Evolutionary conservation across 257 asterid species (phyloP).

Genomic region (Ilex aquifolium): DNA sequence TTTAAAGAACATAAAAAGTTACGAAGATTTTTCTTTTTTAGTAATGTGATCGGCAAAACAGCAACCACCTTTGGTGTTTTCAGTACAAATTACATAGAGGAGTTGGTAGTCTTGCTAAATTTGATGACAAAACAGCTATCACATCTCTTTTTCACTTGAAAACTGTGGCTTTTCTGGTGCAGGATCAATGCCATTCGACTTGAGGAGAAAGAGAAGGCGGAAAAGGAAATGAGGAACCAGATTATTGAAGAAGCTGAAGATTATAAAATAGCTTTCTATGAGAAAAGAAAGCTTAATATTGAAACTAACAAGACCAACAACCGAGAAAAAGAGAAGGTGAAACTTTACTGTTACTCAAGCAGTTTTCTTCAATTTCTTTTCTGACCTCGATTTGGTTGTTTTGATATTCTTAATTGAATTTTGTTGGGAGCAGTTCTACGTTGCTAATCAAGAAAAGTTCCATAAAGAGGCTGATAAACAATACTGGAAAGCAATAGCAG

Average conservation of each 20-base stretch:
- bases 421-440: conserved; percentile 34
- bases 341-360: conserved; percentile 3
- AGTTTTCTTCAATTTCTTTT: neutral
- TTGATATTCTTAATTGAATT: neutral
- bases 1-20: no score
- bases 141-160: neutral
- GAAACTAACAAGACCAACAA: conserved; percentile 69
- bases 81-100: neutral
- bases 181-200: conserved; percentile 83
- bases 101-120: neutral
- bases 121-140: conserved; percentile 1
- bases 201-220: conserved; percentile 94
- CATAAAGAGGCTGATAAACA: conserved; percentile 95
- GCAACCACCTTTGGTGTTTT: no score
- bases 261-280: conserved; percentile 67
- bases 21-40: no score
- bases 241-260: conserved; percentile 84
- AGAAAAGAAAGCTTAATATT: conserved; percentile 60
- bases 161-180: conserved; percentile 9
- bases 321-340: conserved; percentile 83
- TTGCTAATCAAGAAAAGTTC: conserved; percentile 71
- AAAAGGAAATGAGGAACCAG: conserved; percentile 71
- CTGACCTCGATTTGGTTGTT: neutral
- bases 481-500: conserved; percentile 95
- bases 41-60: no score